Evolutionary conservation across 441 rosid genomes (phyloP).

Genomic region (Gossypium davidsonii): DNA sequence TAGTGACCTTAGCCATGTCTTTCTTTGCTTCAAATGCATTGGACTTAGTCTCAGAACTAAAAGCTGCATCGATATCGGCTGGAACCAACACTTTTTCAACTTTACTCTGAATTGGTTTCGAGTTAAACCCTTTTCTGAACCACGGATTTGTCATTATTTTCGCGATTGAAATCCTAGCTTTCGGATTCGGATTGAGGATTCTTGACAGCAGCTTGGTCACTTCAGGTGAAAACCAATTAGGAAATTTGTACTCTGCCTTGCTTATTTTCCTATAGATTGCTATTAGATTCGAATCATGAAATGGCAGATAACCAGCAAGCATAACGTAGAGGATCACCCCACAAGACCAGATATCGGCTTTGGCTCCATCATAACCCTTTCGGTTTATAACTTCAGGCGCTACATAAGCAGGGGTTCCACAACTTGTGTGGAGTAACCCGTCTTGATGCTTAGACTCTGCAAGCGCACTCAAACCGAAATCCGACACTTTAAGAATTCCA

Average conservation of each 20-base stretch:
- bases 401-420: conserved; percentile 89
- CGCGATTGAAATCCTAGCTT: conserved; percentile 52
- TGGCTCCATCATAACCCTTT: conserved; percentile 71
- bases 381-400: conserved; percentile 77
- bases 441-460: conserved; percentile 66
- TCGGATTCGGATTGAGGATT: conserved; percentile 81
- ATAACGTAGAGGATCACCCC: conserved; percentile 74
- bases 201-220: conserved; percentile 55
- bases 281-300: conserved; percentile 71
- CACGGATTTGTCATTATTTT: conserved; percentile 72
- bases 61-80: conserved; percentile 25
- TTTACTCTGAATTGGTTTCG: conserved; percentile 13
- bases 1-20: conserved; percentile 33
- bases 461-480: conserved; percentile 81
- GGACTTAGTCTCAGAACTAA: conserved; percentile 15
- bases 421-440: conserved; percentile 79
- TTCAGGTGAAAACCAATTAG: conserved; percentile 65
- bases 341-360: conserved; percentile 86
- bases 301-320: conserved; percentile 77
- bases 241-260: conserved; percentile 65
- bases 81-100: conserved; percentile 29
- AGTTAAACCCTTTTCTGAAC: conserved; percentile 55
- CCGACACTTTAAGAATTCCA: conserved; percentile 66
- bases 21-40: conserved; percentile 30
- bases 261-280: conserved; percentile 74